Evolutionary conservation across 768 basidiomycete species (phyloP).

Genomic region (Agaricus blazei): DNA sequence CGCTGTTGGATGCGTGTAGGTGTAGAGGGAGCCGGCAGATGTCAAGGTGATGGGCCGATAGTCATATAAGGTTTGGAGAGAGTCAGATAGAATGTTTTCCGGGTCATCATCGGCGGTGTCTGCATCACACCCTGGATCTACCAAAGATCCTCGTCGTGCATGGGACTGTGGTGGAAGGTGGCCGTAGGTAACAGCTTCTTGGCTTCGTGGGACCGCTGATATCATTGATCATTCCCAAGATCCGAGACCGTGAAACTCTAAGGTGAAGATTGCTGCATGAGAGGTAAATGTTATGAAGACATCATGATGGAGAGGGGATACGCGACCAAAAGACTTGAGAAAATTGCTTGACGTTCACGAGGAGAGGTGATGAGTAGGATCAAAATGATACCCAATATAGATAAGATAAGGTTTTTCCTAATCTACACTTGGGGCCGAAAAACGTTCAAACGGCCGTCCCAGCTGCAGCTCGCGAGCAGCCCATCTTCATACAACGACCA

Average conservation of each 20-base stretch:
- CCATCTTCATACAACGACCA: constrained; percentile 95
- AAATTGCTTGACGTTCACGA: too few species aligned
- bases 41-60: constrained; percentile 57
- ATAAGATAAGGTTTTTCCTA: constrained; percentile 1
- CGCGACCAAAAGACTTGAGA: too few species aligned
- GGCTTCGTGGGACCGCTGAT: background rate
- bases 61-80: constrained; percentile 59
- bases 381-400: background rate
- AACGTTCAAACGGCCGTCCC: constrained; percentile 84
- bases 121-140: background rate
- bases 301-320: too few species aligned
- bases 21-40: constrained; percentile 48
- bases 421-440: constrained; percentile 45
- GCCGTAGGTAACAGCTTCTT: too few species aligned
- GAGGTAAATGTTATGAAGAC: too few species aligned
- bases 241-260: background rate
- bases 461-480: constrained; percentile 82
- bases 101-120: constrained; percentile 26
- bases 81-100: constrained; percentile 66
- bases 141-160: background rate
- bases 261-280: too few species aligned
- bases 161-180: background rate
- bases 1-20: constrained; percentile 29
- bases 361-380: too few species aligned
- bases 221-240: background rate